Evolutionary conservation across 441 rosid species (phyloP), one percentile per base, ranked within the genome.

Genomic region (Manihot esculenta): DNA sequence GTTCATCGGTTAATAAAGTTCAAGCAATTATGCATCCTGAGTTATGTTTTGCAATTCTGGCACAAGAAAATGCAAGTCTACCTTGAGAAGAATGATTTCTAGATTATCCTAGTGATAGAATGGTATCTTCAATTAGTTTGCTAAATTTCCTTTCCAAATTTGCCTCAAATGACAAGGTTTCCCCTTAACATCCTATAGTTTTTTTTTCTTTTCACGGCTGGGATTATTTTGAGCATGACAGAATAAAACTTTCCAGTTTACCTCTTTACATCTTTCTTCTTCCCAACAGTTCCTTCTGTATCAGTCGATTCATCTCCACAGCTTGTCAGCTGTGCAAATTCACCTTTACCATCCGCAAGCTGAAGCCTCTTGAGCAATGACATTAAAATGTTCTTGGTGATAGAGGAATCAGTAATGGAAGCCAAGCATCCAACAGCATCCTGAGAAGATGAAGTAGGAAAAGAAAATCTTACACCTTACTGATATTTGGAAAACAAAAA

Each of bases 391-490:
- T 74, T 84, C 84, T 87, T 86, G 71, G 84, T 85, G 71, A 82
- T 48, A 42, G 95, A 88, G 69, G 94, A 86, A 81, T 89, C 91
- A 14, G 85, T 71, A 26, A 94, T 82, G 64, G 93, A 89, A 83
- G 98, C 97, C 82, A 93, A 77, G 86, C 90, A 88, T 75, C 88
- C 86, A 70, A 89, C 78, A 68, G 97, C 91, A 83, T 86, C 95
- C 98, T 92, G 89, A 69, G 68, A 78, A 75, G 68, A 74, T 26
- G 61, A 15, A 7, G 20, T 7, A 8, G 66, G 42, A 9, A 38
- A 38, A 61, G 10, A 10, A 76, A 70, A 21, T 62, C 10, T 50
- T 33, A 42, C 9, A 14, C 17, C 44, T 26, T 21, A 68, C 47
- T 4, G n/a, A 35, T 56, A n/a, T n/a, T n/a, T n/a, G n/a, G n/a